phyloP scores from a whole-genome alignment of 805 yeast genomes.

The Schizosaccharomyces osmophilus region DNA sequence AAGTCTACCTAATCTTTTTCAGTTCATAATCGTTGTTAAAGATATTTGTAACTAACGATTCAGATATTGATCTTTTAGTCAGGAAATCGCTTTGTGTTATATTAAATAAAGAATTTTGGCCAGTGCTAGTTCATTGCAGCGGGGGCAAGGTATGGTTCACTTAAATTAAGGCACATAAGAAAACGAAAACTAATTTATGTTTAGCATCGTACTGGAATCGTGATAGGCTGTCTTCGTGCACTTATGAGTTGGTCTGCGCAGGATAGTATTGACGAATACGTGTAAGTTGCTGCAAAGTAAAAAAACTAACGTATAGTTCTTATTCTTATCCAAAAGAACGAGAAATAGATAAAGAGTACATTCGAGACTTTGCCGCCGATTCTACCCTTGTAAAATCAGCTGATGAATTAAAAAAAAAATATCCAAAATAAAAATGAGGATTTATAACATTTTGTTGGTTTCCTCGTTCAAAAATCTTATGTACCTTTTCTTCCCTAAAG shows the following conservation, averaged over 20 bases:
- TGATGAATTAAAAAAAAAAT: neutral
- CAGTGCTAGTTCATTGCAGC: slow-evolving; percentile 80
- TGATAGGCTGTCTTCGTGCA: slow-evolving; percentile 76
- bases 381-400: neutral
- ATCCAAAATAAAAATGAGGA: too few species aligned
- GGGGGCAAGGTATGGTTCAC: slow-evolving; percentile 33
- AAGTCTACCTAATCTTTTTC: slow-evolving; percentile 21
- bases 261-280: slow-evolving; percentile 17
- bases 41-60: slow-evolving; percentile 23
- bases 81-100: slow-evolving; percentile 64
- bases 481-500: too few species aligned
- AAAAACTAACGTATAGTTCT: slow-evolving; percentile 81
- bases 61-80: slow-evolving; percentile 37
- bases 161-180: neutral
- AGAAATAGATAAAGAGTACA: slow-evolving; percentile 36
- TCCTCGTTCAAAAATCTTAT: neutral
- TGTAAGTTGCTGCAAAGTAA: slow-evolving; percentile 11
- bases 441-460: neutral
- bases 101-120: slow-evolving; percentile 68
- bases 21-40: too few species aligned
- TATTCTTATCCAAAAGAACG: slow-evolving; percentile 90
- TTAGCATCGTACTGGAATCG: slow-evolving; percentile 82
- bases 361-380: neutral
- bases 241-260: slow-evolving; percentile 81
- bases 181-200: neutral